Evolutionary conservation across 257 asterid genomes (phyloP).

Genomic region (Parsonsia alboflavescens): DNA sequence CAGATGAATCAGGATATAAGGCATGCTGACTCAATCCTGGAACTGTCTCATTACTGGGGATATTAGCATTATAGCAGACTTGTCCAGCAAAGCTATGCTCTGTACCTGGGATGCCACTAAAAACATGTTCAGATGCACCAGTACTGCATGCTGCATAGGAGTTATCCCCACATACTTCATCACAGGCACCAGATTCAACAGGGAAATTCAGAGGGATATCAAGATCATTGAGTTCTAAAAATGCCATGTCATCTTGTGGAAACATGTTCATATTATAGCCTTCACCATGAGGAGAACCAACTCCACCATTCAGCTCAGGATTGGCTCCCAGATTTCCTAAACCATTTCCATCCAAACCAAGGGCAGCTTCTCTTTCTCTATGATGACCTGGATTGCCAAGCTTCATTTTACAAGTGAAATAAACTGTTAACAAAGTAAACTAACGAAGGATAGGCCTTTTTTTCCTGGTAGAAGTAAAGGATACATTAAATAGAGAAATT

Average conservation of each 20-base stretch:
- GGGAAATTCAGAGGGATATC: slow-evolving; percentile 35
- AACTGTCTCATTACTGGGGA: background rate
- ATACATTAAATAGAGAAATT: background rate
- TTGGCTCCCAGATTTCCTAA: slow-evolving; percentile 35
- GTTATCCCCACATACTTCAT: slow-evolving; percentile 18
- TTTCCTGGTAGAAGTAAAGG: background rate
- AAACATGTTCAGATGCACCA: slow-evolving; percentile 9
- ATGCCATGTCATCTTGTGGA: slow-evolving; percentile 28
- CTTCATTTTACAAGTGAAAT: slow-evolving; percentile 19
- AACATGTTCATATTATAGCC: slow-evolving; percentile 18
- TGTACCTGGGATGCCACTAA: background rate
- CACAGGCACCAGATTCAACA: slow-evolving; percentile 20
- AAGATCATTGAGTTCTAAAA: slow-evolving; percentile 63
- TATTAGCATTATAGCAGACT: background rate
- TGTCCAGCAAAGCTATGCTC: background rate
- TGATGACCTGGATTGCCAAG: slow-evolving; percentile 23
- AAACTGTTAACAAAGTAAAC: background rate
- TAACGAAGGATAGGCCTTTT: background rate
- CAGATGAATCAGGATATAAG: background rate
- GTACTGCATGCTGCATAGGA: slow-evolving; percentile 21
- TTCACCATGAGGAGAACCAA: slow-evolving; percentile 22
- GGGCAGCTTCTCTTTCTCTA: background rate
- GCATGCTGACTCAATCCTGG: background rate
- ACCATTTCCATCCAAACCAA: slow-evolving; percentile 29
- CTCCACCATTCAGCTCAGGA: slow-evolving; percentile 18